Evolutionary conservation across 306 rosid species (phyloP).

Genomic region (Sesbania bispinosa): DNA sequence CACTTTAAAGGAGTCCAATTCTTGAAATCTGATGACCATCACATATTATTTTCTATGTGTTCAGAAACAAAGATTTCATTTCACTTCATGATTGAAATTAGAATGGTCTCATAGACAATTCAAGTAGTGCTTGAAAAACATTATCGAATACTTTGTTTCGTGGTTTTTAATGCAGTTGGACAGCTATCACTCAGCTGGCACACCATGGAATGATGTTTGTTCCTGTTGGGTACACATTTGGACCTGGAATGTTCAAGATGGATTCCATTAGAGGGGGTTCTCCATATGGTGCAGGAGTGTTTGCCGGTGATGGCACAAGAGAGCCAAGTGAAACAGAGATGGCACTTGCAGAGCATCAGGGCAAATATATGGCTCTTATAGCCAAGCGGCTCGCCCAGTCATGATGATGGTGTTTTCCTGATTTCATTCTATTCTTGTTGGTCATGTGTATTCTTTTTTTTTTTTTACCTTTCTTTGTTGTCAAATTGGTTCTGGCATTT

Average conservation of each 20-base stretch:
- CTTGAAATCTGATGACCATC: not conserved
- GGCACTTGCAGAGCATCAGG: conserved; percentile 93
- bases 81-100: conserved; percentile 5
- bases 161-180: conserved; percentile 68
- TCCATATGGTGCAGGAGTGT: conserved; percentile 92
- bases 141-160: not conserved
- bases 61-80: not conserved
- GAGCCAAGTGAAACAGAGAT: conserved; percentile 77
- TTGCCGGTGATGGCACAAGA: conserved; percentile 92
- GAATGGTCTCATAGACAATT: not conserved
- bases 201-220: conserved; percentile 98
- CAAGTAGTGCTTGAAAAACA: conserved; percentile 1
- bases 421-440: conserved; percentile 36
- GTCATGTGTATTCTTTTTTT: conserved; percentile 6
- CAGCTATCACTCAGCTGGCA: conserved; percentile 89
- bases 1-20: not conserved
- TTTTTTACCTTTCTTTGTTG: not conserved
- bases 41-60: not conserved
- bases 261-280: conserved; percentile 86
- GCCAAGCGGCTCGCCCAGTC: conserved; percentile 66
- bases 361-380: conserved; percentile 83
- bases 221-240: conserved; percentile 94
- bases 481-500: conserved; percentile 42
- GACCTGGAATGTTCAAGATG: conserved; percentile 90
- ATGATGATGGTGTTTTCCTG: conserved; percentile 43